Evolutionary conservation across 2,329 filamentous ascomycete genomes (phyloP).

Genomic region (Rhytidhysteron rufulum): DNA sequence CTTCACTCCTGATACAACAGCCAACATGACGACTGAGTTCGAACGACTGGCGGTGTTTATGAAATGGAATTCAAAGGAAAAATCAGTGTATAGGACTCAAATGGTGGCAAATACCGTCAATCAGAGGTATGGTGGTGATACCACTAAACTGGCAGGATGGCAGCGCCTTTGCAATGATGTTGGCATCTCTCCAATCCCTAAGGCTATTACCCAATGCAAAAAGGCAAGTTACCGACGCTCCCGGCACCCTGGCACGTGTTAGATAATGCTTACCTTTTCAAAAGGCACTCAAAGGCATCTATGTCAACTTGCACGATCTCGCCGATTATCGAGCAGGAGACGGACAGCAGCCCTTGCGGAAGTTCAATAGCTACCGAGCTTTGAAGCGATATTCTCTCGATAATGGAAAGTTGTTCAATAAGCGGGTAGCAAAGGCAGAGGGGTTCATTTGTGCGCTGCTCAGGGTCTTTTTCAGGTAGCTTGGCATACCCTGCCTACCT

Average conservation of each 20-base stretch:
- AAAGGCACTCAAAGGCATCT: conserved; percentile 4
- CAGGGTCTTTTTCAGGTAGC: conserved; percentile 2
- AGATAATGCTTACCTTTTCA: too few species aligned
- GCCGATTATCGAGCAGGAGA: conserved; percentile 3
- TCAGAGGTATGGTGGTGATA: not conserved
- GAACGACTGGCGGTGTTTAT: not conserved
- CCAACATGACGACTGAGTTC: not conserved
- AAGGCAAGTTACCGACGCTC: conserved; percentile 8
- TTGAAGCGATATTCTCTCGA: conserved; percentile 4
- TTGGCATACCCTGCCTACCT: too few species aligned
- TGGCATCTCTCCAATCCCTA: conserved; percentile 1
- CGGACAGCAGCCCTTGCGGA: conserved; percentile 1
- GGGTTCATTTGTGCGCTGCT: conserved; percentile 3
- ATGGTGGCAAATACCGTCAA: not conserved
- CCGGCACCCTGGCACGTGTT: not conserved
- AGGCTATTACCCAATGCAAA: conserved; percentile 9
- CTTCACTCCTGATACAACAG: not conserved
- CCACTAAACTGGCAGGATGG: conserved; percentile 5
- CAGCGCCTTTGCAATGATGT: conserved; percentile 9
- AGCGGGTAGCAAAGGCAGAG: conserved; percentile 7
- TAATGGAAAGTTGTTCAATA: conserved; percentile 5
- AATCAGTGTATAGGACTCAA: not conserved
- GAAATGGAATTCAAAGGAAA: not conserved
- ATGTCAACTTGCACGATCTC: conserved; percentile 13
- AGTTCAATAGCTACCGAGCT: conserved; percentile 2